Evolutionary conservation across 345 rosid species (phyloP).

Genomic region (Melaleuca alternifolia): DNA sequence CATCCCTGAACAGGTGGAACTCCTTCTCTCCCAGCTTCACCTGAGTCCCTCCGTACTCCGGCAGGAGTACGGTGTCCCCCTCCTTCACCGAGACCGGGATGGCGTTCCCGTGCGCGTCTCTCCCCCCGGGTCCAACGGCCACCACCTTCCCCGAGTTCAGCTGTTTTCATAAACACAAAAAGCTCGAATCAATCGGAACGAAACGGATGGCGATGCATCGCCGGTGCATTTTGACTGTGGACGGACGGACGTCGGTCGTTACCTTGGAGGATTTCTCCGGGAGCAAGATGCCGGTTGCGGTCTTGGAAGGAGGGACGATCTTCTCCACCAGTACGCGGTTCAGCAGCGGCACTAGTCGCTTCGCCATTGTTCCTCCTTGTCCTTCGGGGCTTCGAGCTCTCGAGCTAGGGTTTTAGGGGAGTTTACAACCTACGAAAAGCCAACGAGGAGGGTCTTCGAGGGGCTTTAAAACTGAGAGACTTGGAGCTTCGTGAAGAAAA

Average conservation of each 20-base stretch:
- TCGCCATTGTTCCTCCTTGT: slow-evolving; percentile 41
- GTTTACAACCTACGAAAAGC: background rate
- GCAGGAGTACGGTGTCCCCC: slow-evolving; percentile 84
- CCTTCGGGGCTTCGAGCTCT: background rate
- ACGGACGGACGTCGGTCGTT: background rate
- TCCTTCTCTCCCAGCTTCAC: slow-evolving; percentile 81
- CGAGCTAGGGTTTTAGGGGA: background rate
- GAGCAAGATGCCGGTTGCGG: slow-evolving; percentile 67
- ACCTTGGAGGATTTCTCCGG: slow-evolving; percentile 69
- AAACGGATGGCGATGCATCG: background rate
- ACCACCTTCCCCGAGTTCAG: slow-evolving; percentile 73
- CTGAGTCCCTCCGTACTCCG: slow-evolving; percentile 68
- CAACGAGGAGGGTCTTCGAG: background rate
- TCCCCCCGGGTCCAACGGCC: slow-evolving; percentile 66
- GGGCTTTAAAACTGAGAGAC: background rate
- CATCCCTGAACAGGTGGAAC: slow-evolving; percentile 63
- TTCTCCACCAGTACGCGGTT: slow-evolving; percentile 73
- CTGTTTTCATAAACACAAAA: slow-evolving; percentile 17
- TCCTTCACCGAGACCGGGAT: slow-evolving; percentile 62
- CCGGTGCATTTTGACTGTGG: too few relatives aligned
- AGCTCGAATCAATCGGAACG: too few relatives aligned
- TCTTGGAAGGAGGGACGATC: slow-evolving; percentile 71
- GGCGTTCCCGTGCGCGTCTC: slow-evolving; percentile 48
- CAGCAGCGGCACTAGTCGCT: slow-evolving; percentile 63
- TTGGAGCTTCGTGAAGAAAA: background rate